Conservation (phyloP, 1,284 basidiomycete species). For the Boletus smithii region DNA sequence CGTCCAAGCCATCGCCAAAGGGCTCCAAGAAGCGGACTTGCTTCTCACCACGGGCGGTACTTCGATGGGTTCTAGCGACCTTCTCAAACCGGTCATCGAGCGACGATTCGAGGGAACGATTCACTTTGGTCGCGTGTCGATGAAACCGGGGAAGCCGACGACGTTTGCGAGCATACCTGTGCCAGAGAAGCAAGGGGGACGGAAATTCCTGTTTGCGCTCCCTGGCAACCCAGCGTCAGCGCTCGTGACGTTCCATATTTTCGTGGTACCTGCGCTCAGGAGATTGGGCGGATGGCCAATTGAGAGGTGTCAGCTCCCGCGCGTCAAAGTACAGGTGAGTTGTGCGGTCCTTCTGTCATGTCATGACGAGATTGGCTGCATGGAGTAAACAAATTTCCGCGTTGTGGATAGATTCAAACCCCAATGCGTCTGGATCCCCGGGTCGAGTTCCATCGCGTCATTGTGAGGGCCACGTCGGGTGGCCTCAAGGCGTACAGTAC, state of each 20-base stretch:
- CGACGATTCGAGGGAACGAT: constrained; percentile 68
- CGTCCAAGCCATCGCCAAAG: constrained; percentile 52
- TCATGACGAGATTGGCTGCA: background rate
- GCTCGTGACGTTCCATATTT: constrained; percentile 83
- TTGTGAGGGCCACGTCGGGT: constrained; percentile 46
- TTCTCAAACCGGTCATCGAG: constrained; percentile 86
- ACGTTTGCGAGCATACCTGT: constrained; percentile 77
- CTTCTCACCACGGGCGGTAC: constrained; percentile 86
- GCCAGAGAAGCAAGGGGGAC: constrained; percentile 23
- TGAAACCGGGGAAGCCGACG: constrained; percentile 80
- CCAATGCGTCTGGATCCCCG: constrained; percentile 69
- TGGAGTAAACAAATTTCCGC: background rate
- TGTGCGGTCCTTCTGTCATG: too few species aligned
- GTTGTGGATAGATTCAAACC: constrained; percentile 46
- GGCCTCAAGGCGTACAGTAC: constrained; percentile 71
- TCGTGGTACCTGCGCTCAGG: constrained; percentile 79
- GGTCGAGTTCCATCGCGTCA: constrained; percentile 79
- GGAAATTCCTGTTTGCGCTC: constrained; percentile 74
- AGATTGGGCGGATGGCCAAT: constrained; percentile 66
- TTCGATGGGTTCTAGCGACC: constrained; percentile 85
- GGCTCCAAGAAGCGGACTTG: constrained; percentile 65
- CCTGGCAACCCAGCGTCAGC: constrained; percentile 89
- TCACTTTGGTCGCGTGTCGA: constrained; percentile 74
- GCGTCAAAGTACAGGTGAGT: constrained; percentile 61
- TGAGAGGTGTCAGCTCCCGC: constrained; percentile 56